A percentile compares a stretch with the other conserved stretches of the same genome.
These are phyloP conservation scores for Helianthus annuus DNA, from an alignment of 129 eudicot genomes.

Conservation along the genomic window DNA sequence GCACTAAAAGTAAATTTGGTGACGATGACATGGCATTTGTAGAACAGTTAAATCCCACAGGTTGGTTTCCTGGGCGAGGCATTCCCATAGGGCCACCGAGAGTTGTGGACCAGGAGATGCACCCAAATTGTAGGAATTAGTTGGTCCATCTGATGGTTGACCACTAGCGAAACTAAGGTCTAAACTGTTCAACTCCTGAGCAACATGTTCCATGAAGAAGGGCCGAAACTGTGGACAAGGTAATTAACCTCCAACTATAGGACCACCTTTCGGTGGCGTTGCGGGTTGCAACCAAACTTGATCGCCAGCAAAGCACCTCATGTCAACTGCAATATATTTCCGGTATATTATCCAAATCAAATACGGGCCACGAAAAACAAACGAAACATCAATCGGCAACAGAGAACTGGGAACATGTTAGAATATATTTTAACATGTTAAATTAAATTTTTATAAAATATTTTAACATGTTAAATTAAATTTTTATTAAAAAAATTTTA, in stretches of 20 bases:
- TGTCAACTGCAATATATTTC: constrained; percentile 90
- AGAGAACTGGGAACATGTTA: constrained; percentile 98
- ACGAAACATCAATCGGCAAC: constrained; percentile 61
- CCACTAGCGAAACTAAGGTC: constrained; percentile 79
- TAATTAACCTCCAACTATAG: constrained; percentile 70
- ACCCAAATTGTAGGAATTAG: constrained; percentile 41
- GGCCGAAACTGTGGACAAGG: too few species aligned
- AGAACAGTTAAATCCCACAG: constrained; percentile 47
- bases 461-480: too few species aligned
- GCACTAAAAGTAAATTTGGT: too few species aligned
- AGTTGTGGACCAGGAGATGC: constrained; percentile 55
- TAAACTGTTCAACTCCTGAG: constrained; percentile 55
- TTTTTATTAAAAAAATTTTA: too few species aligned
- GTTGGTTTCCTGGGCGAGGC: constrained; percentile 63
- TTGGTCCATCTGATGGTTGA: constrained; percentile 60
- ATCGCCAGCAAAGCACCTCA: constrained; percentile 99
- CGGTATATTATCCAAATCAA: constrained; percentile 96
- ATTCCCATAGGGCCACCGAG: constrained; percentile 48
- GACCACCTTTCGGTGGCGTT: constrained; percentile 98
- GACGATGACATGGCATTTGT: too few species aligned
- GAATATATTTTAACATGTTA: too few species aligned
- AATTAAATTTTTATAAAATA: too few species aligned
- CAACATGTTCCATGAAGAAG: too few species aligned
- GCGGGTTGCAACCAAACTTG: constrained; percentile 99
- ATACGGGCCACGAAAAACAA: constrained; percentile 94